Conservation (phyloP, 495 filamentous ascomycete species). For the Tuber brumale region DNA sequence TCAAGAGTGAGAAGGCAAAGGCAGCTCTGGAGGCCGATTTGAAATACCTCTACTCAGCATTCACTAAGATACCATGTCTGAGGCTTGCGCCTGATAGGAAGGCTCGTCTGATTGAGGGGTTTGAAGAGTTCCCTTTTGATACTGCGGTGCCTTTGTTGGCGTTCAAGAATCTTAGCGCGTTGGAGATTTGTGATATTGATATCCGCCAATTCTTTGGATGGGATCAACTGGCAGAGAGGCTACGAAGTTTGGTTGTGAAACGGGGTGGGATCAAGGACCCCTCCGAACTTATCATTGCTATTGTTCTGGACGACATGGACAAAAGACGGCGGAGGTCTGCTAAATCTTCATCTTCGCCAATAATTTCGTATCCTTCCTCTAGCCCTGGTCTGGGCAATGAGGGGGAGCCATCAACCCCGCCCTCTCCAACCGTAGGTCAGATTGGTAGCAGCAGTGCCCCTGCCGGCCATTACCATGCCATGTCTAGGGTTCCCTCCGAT, state of each 20-base stretch:
- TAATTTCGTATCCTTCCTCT: conserved; percentile 34
- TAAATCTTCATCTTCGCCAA: conserved; percentile 73
- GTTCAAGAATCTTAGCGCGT: conserved; percentile 89
- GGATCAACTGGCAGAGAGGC: conserved; percentile 85
- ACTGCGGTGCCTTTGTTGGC: conserved; percentile 89
- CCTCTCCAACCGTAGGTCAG: conserved; percentile 30
- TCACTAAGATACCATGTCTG: conserved; percentile 94
- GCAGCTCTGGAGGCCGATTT: conserved; percentile 74
- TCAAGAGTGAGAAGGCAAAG: conserved; percentile 80
- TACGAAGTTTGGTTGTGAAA: conserved; percentile 83
- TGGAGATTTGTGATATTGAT: conserved; percentile 92
- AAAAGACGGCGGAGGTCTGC: conserved; percentile 78
- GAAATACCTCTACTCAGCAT: conserved; percentile 94
- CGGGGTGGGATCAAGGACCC: conserved; percentile 83
- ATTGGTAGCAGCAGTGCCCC: conserved; percentile 36
- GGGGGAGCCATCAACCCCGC: conserved; percentile 31
- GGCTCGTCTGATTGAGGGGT: conserved; percentile 78
- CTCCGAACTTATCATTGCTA: conserved; percentile 77
- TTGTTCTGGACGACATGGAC: conserved; percentile 94
- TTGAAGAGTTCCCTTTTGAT: conserved; percentile 97
- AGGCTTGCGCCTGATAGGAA: conserved; percentile 82
- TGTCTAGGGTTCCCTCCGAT: conserved; percentile 51
- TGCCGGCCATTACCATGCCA: conserved; percentile 40
- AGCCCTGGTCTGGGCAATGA: conserved; percentile 25
- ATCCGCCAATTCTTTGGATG: conserved; percentile 95